Base-by-base conservation (phyloP, 768 basidiomycete species). In the Pulveroboletus sp. region DNA sequence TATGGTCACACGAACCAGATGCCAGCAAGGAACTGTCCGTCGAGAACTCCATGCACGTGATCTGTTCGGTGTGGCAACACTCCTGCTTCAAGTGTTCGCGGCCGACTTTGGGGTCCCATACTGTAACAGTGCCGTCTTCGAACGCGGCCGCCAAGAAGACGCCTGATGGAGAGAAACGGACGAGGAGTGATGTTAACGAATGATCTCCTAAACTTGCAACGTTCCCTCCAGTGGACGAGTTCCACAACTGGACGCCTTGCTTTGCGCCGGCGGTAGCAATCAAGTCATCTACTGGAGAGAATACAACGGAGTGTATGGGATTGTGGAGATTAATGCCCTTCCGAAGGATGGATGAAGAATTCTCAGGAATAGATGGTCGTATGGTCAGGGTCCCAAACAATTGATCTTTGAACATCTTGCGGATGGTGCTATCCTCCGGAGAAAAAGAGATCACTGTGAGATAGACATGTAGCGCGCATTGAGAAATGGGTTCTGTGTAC, bases 231-330 rank as follows among this genome's bases (percentile, higher is more conserved):
- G 59, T 61, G 26, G 55, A n/a, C 1, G 44, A 34, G 4, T 53
- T 55, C 61, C 61, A 62, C 17, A 62, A 12, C 16, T 57, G 61
- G 17, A 62, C 58, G 5, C 57, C 53, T 4, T 62, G 47, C 23
- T 47, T 30, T 0, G 8, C 40, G 9, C 52, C 38, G 4, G 49
- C 58, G 4, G 61, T 58, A 2, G 60, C 58, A 14, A 59, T 38
- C 19, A 50, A 9, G 14, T 47, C 32, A 2, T 47, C 43, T 26
- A 43, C 35, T 22, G 46, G 55, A 17, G 54, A 58, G 51, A 55
- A 56, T 7, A 27, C 50, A 14, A 62, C 39, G 0, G 58, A 57
- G 22, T 57, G 16, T 10, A 62, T 49, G 20, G 42, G 24, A 6
- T 6, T 20, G 5, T 40, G 26, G 29, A 53, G 34, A 22, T 49